A percentile compares a stretch with the other conserved stretches of the same genome.
phyloP scores from a whole-genome alignment of 768 basidiomycete genomes.

The Auricularia heimuer region DNA sequence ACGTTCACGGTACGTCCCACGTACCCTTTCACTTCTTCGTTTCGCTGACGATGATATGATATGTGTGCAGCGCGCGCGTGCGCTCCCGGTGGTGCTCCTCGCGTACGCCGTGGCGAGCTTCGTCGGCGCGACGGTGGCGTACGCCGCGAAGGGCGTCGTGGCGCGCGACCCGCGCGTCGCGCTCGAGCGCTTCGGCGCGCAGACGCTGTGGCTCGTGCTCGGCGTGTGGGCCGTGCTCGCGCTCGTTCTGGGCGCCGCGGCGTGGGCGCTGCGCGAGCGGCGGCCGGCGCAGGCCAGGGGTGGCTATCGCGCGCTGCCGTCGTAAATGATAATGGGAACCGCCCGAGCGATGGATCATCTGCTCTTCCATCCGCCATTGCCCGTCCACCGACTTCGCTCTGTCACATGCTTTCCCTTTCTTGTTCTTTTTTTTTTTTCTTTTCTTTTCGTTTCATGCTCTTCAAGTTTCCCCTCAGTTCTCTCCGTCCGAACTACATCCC shows the following conservation, averaged over 20 bases:
- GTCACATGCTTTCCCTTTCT: no score
- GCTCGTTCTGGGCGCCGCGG: constrained; percentile 27
- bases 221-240: constrained; percentile 55
- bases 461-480: no score
- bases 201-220: constrained; percentile 53
- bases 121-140: constrained; percentile 52
- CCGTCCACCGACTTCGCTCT: no score
- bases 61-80: neutral
- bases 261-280: neutral
- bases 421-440: no score
- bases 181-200: constrained; percentile 42
- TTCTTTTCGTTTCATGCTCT: no score
- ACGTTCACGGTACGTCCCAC: constrained; percentile 14
- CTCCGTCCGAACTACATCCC: no score
- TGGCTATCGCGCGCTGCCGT: neutral
- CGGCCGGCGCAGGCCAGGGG: neutral
- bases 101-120: constrained; percentile 64
- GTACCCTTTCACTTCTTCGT: constrained; percentile 50
- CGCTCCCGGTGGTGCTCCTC: constrained; percentile 65
- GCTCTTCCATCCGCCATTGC: no score
- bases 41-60: constrained; percentile 14
- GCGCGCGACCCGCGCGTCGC: constrained; percentile 27
- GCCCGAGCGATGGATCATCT: no score
- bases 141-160: constrained; percentile 48
- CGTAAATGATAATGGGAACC: neutral